phyloP scores from a whole-genome alignment of 306 rosid species.

The Echinosophora koreensis region DNA sequence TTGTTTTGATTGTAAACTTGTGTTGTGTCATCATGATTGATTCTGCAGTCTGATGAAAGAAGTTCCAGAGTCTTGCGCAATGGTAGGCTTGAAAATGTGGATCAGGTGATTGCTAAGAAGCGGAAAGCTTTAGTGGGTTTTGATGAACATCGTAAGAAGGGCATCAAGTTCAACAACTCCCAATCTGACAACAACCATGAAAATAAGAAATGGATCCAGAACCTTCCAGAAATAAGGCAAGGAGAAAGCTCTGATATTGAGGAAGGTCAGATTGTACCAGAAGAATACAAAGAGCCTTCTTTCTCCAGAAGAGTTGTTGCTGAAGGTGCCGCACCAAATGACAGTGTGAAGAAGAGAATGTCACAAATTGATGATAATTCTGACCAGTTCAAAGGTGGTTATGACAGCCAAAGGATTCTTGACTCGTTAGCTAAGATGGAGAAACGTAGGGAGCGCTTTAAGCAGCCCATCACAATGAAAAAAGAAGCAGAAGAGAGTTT shows the following conservation, averaged over 20 bases:
- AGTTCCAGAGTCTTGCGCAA: slow-evolving; percentile 47
- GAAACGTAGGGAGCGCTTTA: slow-evolving; percentile 85
- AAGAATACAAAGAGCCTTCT: slow-evolving; percentile 42
- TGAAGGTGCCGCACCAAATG: slow-evolving; percentile 37
- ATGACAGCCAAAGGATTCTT: slow-evolving; percentile 65
- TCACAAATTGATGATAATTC: slow-evolving; percentile 38
- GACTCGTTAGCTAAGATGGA: slow-evolving; percentile 79
- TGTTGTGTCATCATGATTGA: slow-evolving; percentile 51
- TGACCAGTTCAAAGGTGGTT: slow-evolving; percentile 34
- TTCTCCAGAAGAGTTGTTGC: slow-evolving; percentile 47
- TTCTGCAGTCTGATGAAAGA: slow-evolving; percentile 66
- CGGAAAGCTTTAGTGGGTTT: slow-evolving; percentile 41
- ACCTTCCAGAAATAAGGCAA: slow-evolving; percentile 43
- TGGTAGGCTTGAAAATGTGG: slow-evolving; percentile 51
- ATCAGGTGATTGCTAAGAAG: slow-evolving; percentile 52
- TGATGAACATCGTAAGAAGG: slow-evolving; percentile 45
- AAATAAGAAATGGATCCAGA: slow-evolving; percentile 45
- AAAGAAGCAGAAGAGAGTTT: slow-evolving; percentile 58
- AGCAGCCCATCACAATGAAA: slow-evolving; percentile 60
- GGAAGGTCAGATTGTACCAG: slow-evolving; percentile 67
- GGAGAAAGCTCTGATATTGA: slow-evolving; percentile 58
- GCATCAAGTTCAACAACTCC: slow-evolving; percentile 29
- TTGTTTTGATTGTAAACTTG: slow-evolving; percentile 40
- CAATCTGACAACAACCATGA: slow-evolving; percentile 33
- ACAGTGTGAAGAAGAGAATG: slow-evolving; percentile 40